phyloP scores from a whole-genome alignment of 2,329 filamentous ascomycete species.

The Ophioceras dolichostomum region DNA sequence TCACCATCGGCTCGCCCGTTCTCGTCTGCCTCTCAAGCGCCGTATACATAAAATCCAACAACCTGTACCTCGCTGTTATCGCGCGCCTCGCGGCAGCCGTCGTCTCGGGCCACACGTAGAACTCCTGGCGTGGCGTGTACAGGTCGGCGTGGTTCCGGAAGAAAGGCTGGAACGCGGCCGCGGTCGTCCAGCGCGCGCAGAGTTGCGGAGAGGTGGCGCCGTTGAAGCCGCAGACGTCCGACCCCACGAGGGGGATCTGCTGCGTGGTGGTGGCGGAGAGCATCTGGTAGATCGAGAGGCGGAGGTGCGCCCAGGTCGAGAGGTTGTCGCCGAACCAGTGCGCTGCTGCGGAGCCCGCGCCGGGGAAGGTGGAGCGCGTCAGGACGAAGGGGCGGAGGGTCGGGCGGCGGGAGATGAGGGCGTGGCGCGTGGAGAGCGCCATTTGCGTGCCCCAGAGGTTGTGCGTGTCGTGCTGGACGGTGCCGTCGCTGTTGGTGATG shows the following conservation, averaged over 20 bases:
- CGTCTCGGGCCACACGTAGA: constrained; percentile 57
- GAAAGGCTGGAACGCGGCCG: constrained; percentile 65
- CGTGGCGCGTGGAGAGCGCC: constrained; percentile 64
- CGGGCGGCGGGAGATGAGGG: constrained; percentile 50
- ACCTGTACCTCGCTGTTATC: constrained; percentile 59
- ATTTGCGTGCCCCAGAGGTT: constrained; percentile 68
- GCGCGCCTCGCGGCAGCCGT: constrained; percentile 52
- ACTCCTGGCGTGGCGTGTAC: constrained; percentile 44
- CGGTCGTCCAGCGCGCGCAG: constrained; percentile 62
- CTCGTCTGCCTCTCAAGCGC: constrained; percentile 47
- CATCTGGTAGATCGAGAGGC: constrained; percentile 43
- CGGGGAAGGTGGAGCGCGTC: constrained; percentile 68
- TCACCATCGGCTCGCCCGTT: constrained; percentile 52
- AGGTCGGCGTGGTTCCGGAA: constrained; percentile 60
- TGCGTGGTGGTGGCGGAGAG: constrained; percentile 52
- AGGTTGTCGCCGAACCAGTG: constrained; percentile 50
- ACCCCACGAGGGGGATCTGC: constrained; percentile 56
- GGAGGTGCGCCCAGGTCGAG: constrained; percentile 44
- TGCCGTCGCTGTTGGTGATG: constrained; percentile 62
- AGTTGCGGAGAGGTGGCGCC: constrained; percentile 53
- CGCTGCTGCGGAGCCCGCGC: constrained; percentile 58
- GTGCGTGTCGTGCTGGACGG: constrained; percentile 69
- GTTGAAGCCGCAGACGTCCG: constrained; percentile 69
- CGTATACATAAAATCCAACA: constrained; percentile 79
- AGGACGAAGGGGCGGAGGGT: constrained; percentile 70